Evolutionary conservation across 2,329 filamentous ascomycete species (phyloP).

Genomic region (Colletotrichum coccodes): DNA sequence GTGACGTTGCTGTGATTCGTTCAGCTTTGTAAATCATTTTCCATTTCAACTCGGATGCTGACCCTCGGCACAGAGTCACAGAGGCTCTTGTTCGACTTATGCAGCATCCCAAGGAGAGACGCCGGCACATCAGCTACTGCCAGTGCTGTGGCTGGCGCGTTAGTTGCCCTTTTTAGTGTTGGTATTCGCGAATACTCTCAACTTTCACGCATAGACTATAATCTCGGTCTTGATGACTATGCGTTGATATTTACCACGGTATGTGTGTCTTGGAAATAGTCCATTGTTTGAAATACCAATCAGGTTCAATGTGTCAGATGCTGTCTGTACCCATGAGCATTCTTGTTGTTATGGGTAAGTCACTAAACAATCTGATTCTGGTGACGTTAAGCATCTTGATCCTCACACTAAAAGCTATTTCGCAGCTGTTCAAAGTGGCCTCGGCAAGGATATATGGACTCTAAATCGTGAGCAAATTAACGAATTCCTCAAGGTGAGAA

Average conservation of each 20-base stretch:
- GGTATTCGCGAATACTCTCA: conserved; percentile 13
- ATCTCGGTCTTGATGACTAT: conserved; percentile 13
- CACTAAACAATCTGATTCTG: neutral
- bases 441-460: conserved; percentile 58
- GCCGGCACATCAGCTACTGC: conserved; percentile 10
- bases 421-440: conserved; percentile 42
- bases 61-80: neutral
- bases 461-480: conserved; percentile 51
- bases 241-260: conserved; percentile 18
- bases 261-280: neutral
- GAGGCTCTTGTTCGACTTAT: conserved; percentile 8
- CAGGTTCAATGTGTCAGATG: neutral
- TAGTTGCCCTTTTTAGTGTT: conserved; percentile 14
- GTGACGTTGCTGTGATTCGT: too few relatives aligned
- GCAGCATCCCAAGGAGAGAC: conserved; percentile 4
- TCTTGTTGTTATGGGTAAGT: conserved; percentile 1
- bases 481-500: conserved; percentile 38
- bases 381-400: neutral
- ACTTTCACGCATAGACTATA: conserved; percentile 9
- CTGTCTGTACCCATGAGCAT: conserved; percentile 25
- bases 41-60: neutral
- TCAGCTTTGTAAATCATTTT: too few relatives aligned
- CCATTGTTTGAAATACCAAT: too few relatives aligned
- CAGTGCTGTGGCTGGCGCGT: conserved; percentile 13
- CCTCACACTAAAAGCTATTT: too few relatives aligned